phyloP scores from a whole-genome alignment of 495 filamentous ascomycete species.

The Aspergillus conjunctus region DNA sequence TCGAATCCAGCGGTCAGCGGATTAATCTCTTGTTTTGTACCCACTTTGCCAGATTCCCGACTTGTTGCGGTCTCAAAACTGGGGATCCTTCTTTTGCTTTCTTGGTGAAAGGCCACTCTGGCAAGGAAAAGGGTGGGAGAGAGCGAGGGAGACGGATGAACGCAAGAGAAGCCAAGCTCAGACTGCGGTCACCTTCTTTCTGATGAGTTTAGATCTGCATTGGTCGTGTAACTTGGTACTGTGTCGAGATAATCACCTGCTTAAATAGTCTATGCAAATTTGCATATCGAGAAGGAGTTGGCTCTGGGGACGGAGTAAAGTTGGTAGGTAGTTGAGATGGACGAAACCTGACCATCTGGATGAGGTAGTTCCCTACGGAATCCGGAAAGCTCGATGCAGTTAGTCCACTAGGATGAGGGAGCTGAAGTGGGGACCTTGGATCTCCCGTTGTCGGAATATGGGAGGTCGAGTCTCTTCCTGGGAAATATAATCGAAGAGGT shows the following conservation, averaged over 20 bases:
- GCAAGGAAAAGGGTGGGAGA: too few relatives aligned
- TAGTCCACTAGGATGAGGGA: background rate
- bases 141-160: background rate
- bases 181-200: background rate
- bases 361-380: background rate
- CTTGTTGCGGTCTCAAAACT: background rate
- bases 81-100: background rate
- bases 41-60: background rate
- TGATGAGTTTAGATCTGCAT: conserved; percentile 2
- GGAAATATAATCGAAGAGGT: too few relatives aligned
- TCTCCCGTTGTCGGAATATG: background rate
- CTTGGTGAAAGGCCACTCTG: too few relatives aligned
- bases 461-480: too few relatives aligned
- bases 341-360: too few relatives aligned
- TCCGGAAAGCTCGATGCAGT: background rate
- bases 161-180: background rate
- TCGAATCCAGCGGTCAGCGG: conserved; percentile 3
- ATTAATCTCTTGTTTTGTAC: background rate
- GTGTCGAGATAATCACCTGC: background rate
- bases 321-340: background rate
- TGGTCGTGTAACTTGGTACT: background rate
- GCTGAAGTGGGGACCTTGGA: background rate
- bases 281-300: background rate
- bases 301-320: background rate
- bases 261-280: background rate